Evolutionary conservation across 140 eudicot species (phyloP).

Genomic region (Anethum foeniculum): DNA sequence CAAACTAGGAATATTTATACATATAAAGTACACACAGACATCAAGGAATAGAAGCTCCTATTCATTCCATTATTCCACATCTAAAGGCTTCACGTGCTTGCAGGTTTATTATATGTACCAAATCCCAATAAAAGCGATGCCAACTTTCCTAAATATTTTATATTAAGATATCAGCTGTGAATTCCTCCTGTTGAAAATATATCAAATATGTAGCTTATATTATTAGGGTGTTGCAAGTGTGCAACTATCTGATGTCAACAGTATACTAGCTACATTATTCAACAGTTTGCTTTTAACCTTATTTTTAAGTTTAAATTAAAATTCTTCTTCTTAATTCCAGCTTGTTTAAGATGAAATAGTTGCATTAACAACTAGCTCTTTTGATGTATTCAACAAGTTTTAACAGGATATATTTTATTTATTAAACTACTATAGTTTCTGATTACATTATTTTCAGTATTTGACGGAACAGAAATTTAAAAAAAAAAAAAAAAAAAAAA

Average conservation of each 20-base stretch:
- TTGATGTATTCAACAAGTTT: no score
- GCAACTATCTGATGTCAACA: neutral
- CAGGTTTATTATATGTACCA: neutral
- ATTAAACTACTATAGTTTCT: no score
- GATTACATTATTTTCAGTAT: no score
- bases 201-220: neutral
- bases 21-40: neutral
- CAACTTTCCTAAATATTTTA: neutral
- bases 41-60: constrained; percentile 7
- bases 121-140: constrained; percentile 8
- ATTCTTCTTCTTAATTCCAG: neutral
- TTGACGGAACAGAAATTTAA: no score
- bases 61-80: constrained; percentile 7
- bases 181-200: neutral
- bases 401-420: no score
- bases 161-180: neutral
- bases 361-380: neutral
- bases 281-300: neutral
- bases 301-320: neutral
- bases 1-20: constrained; percentile 3
- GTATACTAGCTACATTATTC: neutral
- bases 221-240: neutral
- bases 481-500: no score
- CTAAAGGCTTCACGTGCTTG: constrained; percentile 2
- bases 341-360: neutral